Conservation (phyloP, 495 filamentous ascomycete genomes). For the Aspergillus coremiiformis region DNA sequence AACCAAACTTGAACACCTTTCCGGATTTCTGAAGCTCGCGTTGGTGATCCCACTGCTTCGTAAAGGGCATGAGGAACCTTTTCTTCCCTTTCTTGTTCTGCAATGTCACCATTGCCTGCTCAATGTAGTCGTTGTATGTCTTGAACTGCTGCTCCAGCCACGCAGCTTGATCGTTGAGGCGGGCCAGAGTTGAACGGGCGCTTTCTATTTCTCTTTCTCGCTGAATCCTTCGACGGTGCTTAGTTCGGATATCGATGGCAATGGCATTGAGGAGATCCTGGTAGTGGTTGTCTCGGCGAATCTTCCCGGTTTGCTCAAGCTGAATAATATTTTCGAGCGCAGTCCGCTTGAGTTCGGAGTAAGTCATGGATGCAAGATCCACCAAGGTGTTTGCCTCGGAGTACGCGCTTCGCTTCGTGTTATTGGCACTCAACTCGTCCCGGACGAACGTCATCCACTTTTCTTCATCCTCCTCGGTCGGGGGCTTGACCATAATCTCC, state of each 20-base stretch:
- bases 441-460: constrained; percentile 75
- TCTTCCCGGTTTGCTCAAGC: constrained; percentile 75
- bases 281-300: constrained; percentile 87
- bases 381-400: constrained; percentile 79
- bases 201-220: constrained; percentile 84
- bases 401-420: constrained; percentile 72
- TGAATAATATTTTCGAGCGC: constrained; percentile 90
- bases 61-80: constrained; percentile 91
- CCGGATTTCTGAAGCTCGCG: constrained; percentile 85
- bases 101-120: constrained; percentile 97
- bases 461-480: constrained; percentile 77
- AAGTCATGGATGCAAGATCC: constrained; percentile 84
- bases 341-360: constrained; percentile 84
- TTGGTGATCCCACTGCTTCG: constrained; percentile 98
- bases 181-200: constrained; percentile 71
- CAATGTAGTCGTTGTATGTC: constrained; percentile 97
- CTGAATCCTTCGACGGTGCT: constrained; percentile 86
- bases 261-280: constrained; percentile 96
- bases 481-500: constrained; percentile 90
- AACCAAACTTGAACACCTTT: constrained; percentile 92
- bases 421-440: constrained; percentile 70
- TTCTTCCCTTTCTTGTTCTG: constrained; percentile 97
- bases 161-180: constrained; percentile 82
- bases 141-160: constrained; percentile 93
- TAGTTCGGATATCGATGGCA: constrained; percentile 91